Evolutionary conservation across 2,329 filamentous ascomycete species (phyloP).

Genomic region (Aaosphaeria arxii): DNA sequence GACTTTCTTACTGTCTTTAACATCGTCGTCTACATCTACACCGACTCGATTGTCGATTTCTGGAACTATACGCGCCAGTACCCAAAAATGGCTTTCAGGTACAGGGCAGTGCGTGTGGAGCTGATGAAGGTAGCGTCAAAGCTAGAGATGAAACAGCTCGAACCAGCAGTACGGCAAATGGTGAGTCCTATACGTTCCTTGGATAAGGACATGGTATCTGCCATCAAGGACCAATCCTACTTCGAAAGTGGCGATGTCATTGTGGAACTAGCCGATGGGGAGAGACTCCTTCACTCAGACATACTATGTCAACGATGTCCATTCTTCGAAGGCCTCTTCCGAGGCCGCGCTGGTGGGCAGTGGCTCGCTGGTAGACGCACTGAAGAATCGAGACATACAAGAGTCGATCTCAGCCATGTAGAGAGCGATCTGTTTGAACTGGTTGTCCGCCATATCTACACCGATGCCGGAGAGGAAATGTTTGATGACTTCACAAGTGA

Average conservation of each 20-base stretch:
- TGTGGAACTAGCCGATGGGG: constrained; percentile 72
- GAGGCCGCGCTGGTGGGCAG: constrained; percentile 78
- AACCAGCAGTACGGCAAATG: constrained; percentile 76
- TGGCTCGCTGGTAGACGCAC: constrained; percentile 76
- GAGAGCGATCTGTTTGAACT: constrained; percentile 69
- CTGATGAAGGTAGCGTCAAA: constrained; percentile 80
- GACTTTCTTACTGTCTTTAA: constrained; percentile 80
- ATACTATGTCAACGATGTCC: constrained; percentile 81
- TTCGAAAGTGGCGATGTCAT: constrained; percentile 78
- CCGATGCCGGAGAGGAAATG: constrained; percentile 74
- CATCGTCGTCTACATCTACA: constrained; percentile 75
- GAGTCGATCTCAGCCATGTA: constrained; percentile 81
- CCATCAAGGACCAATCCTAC: constrained; percentile 66
- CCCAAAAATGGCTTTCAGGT: constrained; percentile 65
- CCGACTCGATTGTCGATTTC: constrained; percentile 74
- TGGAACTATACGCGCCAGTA: constrained; percentile 76
- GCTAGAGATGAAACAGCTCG: constrained; percentile 68
- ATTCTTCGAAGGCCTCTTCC: constrained; percentile 88
- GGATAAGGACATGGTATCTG: constrained; percentile 66
- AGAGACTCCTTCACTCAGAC: constrained; percentile 70
- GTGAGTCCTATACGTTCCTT: constrained; percentile 62
- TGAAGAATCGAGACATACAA: constrained; percentile 51
- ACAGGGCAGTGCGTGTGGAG: constrained; percentile 76
- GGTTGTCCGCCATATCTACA: constrained; percentile 78
- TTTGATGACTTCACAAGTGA: constrained; percentile 73